A percentile compares a stretch with the other conserved stretches of the same genome.
Conservation (phyloP, 2,329 filamentous ascomycete species). For the Aspergillus pseudonomiae region DNA sequence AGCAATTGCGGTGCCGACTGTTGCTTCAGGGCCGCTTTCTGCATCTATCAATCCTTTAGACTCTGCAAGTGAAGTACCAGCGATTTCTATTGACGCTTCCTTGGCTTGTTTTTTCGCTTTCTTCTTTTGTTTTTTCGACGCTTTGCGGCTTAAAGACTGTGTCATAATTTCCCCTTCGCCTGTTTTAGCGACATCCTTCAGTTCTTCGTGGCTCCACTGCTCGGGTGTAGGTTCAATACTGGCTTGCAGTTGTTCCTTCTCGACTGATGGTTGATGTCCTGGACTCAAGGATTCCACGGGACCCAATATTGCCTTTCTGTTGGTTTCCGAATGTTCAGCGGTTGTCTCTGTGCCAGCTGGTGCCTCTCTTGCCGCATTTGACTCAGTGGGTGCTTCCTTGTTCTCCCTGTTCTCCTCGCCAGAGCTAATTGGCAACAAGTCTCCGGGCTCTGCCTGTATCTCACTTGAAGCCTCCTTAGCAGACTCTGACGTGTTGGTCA, state of each 20-base stretch:
- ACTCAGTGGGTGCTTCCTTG: constrained; percentile 23
- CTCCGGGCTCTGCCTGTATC: constrained; percentile 11
- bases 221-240: neutral
- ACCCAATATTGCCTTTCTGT: constrained; percentile 2
- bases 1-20: neutral
- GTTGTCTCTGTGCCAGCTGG: neutral
- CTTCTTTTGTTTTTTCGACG: constrained; percentile 8
- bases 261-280: neutral
- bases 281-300: neutral
- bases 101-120: constrained; percentile 12
- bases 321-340: neutral
- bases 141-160: constrained; percentile 4
- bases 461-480: neutral
- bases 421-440: constrained; percentile 9
- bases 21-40: neutral
- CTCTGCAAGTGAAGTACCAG: neutral
- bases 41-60: neutral
- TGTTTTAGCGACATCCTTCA: neutral
- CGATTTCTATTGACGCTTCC: constrained; percentile 8
- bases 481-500: neutral
- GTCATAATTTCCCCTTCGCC: neutral
- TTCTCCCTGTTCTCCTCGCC: constrained; percentile 35
- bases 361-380: constrained; percentile 10
- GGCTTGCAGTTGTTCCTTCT: constrained; percentile 2
- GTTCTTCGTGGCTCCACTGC: neutral